These are phyloP conservation scores for Fonsecaea pedrosoi DNA, from an alignment of 2,329 filamentous ascomycete species.

Conservation along the genomic window DNA sequence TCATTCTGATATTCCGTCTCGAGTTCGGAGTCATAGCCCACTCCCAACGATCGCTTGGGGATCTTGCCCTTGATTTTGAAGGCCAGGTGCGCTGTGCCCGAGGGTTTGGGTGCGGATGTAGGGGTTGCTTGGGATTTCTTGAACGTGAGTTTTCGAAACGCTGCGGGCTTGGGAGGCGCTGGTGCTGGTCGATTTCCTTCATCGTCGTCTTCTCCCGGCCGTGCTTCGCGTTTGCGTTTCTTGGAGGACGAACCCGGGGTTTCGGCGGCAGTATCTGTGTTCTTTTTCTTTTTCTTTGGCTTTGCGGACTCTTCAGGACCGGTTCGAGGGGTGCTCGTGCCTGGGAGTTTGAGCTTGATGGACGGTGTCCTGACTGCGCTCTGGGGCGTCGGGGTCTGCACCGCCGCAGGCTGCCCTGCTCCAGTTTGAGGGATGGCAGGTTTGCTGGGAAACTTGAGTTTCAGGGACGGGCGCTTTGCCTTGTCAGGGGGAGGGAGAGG, in stretches of 20 bases:
- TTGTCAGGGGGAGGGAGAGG: constrained; percentile 12
- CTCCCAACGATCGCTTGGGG: constrained; percentile 74
- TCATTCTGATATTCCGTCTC: constrained; percentile 19
- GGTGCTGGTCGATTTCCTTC: constrained; percentile 23
- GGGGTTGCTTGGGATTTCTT: constrained; percentile 35
- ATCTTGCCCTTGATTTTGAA: constrained; percentile 72
- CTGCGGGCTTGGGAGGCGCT: constrained; percentile 23
- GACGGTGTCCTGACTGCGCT: constrained; percentile 34
- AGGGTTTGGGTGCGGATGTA: constrained; percentile 26
- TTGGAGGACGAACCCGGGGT: constrained; percentile 43
- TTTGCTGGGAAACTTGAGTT: constrained; percentile 41
- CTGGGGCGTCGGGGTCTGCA: constrained; percentile 33
- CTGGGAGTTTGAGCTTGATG: constrained; percentile 40
- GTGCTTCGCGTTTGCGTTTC: constrained; percentile 37
- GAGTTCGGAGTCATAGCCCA: constrained; percentile 92
- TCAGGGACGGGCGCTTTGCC: constrained; percentile 39
- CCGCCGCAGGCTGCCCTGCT: constrained; percentile 22
- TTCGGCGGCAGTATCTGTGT: constrained; percentile 13
- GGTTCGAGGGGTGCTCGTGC: constrained; percentile 15
- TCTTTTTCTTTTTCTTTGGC: constrained; percentile 36
- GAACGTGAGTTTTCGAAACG: constrained; percentile 48
- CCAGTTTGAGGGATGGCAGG: constrained; percentile 28
- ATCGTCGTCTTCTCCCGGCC: constrained; percentile 21
- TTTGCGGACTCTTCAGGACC: constrained; percentile 15
- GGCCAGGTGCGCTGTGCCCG: constrained; percentile 55